phyloP scores from a whole-genome alignment of 2,329 filamentous ascomycete genomes.

The Blastomyces silverae region DNA sequence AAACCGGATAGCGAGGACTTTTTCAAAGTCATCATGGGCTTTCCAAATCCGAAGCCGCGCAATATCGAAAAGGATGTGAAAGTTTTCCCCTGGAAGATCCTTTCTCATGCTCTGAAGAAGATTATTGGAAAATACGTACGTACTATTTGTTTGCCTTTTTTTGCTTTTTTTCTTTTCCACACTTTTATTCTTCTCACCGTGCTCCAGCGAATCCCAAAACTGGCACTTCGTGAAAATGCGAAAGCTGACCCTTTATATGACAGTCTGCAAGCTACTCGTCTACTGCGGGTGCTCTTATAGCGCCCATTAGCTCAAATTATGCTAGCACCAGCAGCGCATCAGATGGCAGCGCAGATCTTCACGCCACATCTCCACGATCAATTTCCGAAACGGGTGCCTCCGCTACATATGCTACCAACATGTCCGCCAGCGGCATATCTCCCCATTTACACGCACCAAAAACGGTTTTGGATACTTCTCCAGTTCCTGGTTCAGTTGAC shows the following conservation, averaged over 20 bases:
- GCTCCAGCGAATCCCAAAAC: conserved; percentile 21
- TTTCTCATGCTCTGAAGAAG: conserved; percentile 84
- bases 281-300: conserved; percentile 47
- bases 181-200: conserved; percentile 4
- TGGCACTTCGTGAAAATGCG: conserved; percentile 26
- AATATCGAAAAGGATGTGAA: conserved; percentile 99
- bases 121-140: conserved; percentile 94
- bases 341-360: conserved; percentile 45
- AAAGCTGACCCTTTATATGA: conserved; percentile 21
- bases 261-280: conserved; percentile 65
- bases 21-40: conserved; percentile 98
- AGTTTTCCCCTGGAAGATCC: conserved; percentile 93
- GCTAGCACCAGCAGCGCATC: conserved; percentile 41
- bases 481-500: conserved; percentile 32
- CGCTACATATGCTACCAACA: conserved; percentile 39
- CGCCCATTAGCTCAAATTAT: conserved; percentile 36
- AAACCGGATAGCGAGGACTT: conserved; percentile 92
- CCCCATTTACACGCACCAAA: conserved; percentile 34
- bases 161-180: not conserved
- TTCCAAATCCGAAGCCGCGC: conserved; percentile 86
- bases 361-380: conserved; percentile 45
- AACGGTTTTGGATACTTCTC: conserved; percentile 21
- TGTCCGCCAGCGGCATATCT: conserved; percentile 42
- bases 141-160: no score
- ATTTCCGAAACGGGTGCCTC: conserved; percentile 42